Base-by-base conservation (phyloP, 2,329 filamentous ascomycete species). In the Aspergillus viridinutans region DNA sequence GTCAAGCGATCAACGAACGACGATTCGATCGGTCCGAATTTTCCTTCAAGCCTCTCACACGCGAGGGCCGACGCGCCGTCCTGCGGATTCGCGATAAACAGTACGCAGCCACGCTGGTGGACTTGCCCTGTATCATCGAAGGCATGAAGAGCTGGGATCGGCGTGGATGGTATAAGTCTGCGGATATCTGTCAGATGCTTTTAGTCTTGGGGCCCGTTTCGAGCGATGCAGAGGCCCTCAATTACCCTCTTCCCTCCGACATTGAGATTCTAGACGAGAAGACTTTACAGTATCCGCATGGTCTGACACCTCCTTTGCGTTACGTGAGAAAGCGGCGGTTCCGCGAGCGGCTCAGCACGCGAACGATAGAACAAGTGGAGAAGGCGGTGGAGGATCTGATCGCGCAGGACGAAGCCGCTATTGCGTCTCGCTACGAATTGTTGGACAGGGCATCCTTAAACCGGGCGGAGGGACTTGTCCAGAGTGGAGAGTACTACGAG, bases 91-190 rank as follows among this genome's bases (percentile, higher is more conserved):
- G 86, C 60, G 86, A 86, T 4, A 83, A 84, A 52, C 80, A 83
- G 50, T 96, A 90, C 70, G 92, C 90, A 0, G 90, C 89, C 25
- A 84, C 87, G 21, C 80, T 96, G 71, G 87, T 96, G 8, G 91
- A 95, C 65, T 76, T 96, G 32, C 92, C 92, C 0, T 94, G 90
- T 58, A 90, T 96, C 57, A 87, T 92, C 4, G 92, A 96, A 71
- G 88, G 87, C 7, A 92, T 94, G 88, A 96, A 96, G 79, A 92
- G 89, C 58, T 96, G 91, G 90, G 92, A 96, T 71, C 87, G 87
- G 68, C 91, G 90, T 68, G 84, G 87, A 20, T 91, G 92, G 80
- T 91, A 92, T 79, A 96, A 96, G 76, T 89, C 90, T 8, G 89
- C 90, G 32, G 92, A 96, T 69, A 85, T 96, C 35, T 91, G 88